Evolutionary conservation across 208 protist species (phyloP).

Genomic region (Tritrichomonas foetus): DNA sequence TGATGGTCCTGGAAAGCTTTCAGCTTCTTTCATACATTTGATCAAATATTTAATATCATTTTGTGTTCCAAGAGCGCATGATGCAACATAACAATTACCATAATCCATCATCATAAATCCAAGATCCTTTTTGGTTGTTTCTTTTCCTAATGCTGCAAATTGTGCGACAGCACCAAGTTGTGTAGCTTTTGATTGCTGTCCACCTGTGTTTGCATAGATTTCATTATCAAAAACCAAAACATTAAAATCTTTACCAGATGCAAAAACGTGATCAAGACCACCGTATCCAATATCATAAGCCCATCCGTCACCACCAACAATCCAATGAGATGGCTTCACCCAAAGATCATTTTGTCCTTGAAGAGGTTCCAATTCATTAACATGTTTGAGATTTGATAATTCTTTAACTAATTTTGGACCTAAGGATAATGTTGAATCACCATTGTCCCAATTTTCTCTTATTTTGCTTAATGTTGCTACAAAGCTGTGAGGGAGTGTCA

Average conservation of each 20-base stretch:
- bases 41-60: constrained; percentile 51
- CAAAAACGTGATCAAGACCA: constrained; percentile 63
- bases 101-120: constrained; percentile 58
- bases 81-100: constrained; percentile 64
- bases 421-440: background rate
- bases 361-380: background rate
- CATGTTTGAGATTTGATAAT: background rate
- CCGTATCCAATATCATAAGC: constrained; percentile 66
- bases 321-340: constrained; percentile 51
- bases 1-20: constrained; percentile 59
- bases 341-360: background rate
- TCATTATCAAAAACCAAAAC: constrained; percentile 65
- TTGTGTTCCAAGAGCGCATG: constrained; percentile 54
- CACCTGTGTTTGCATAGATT: constrained; percentile 66
- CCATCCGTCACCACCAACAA: constrained; percentile 67
- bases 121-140: constrained; percentile 60
- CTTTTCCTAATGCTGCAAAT: constrained; percentile 57
- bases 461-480: background rate
- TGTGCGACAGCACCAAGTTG: constrained; percentile 50
- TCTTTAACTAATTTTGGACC: background rate
- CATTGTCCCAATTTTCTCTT: background rate
- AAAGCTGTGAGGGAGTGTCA: too few species aligned
- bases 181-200: constrained; percentile 63
- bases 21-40: constrained; percentile 61
- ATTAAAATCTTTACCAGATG: constrained; percentile 59